Base-by-base conservation (phyloP, 768 basidiomycete species). In the Trametes maxima region DNA sequence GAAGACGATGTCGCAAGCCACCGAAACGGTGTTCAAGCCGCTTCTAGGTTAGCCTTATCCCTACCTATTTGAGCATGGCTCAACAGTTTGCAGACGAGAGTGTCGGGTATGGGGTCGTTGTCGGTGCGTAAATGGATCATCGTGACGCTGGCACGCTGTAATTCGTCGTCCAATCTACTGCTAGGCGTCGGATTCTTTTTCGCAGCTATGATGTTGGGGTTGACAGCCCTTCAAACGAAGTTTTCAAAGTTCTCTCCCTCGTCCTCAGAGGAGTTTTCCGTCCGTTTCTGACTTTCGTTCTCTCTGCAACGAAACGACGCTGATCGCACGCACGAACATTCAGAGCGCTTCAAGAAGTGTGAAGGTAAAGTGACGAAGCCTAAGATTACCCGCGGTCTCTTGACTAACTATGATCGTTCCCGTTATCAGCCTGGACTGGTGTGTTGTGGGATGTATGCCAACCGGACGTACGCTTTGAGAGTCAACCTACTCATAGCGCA, bases 131-230 rank as follows among this genome's bases (percentile, higher is more conserved):
- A 33, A 33, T 3, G 28, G 28, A 8, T 33, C n/a, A n/a, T n/a
- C n/a, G n/a, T n/a, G n/a, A n/a, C n/a, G n/a, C n/a, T 3, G 28
- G 8, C 3, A 33, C 28, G 8, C 28, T 33, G 28, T 33, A 8
- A 33, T 8, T 8, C 8, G 4, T 33, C 28, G 28, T 3, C 4
- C 28, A 8, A 33, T 33, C 8, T 8, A 33, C 4, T 8, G 8
- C 28, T 33, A 80, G 80, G 81, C 39, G 79, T 81, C 45, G 82
- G 81, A 0, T 81, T 82, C 68, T 80, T 81, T 71, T 82, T 82
- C 54, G 79, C 80, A 0, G 72, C 75, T 33, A 44, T 82, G 44
- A 82, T 81, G 81, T 69, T 81, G 5, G 65, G 77, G 24, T 68
- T 81, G 60, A 82, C 82, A 1, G 67, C 70, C 17, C 68, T 83